Conservation (phyloP, 2,329 filamentous ascomycete species). For the Ceratocystis colombiana region DNA sequence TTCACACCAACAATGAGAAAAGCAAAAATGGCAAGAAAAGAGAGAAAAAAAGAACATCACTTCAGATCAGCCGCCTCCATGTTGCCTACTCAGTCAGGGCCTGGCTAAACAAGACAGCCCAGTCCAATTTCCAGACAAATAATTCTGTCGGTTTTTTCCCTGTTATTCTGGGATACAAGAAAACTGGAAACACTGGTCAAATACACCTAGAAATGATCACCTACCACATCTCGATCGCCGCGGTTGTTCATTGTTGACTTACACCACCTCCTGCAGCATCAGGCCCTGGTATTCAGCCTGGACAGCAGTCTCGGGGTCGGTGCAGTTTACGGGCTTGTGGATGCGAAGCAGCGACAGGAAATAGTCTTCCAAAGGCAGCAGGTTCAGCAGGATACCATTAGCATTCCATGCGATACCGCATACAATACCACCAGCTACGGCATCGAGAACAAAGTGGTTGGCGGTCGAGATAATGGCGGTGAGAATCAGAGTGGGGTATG, state of each 20-base stretch:
- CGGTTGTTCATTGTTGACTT: neutral
- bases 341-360: slow-evolving; percentile 54
- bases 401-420: slow-evolving; percentile 54
- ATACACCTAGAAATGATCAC: neutral
- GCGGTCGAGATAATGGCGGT: slow-evolving; percentile 60
- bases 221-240: neutral
- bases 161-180: neutral
- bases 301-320: slow-evolving; percentile 33
- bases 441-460: slow-evolving; percentile 64
- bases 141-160: neutral
- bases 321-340: slow-evolving; percentile 49
- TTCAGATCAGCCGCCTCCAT: neutral
- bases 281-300: slow-evolving; percentile 32
- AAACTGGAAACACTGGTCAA: neutral
- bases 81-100: neutral
- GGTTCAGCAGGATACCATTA: slow-evolving; percentile 48
- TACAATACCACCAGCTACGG: slow-evolving; percentile 56
- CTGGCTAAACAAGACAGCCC: neutral
- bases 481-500: slow-evolving; percentile 56
- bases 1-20: neutral
- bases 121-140: slow-evolving; percentile 1
- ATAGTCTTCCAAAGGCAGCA: slow-evolving; percentile 57
- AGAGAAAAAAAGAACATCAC: slow-evolving; percentile 1
- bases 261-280: slow-evolving; percentile 26
- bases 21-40: neutral